Base-by-base conservation (phyloP, 1,284 basidiomycete genomes). In the Ustilago hordei region DNA sequence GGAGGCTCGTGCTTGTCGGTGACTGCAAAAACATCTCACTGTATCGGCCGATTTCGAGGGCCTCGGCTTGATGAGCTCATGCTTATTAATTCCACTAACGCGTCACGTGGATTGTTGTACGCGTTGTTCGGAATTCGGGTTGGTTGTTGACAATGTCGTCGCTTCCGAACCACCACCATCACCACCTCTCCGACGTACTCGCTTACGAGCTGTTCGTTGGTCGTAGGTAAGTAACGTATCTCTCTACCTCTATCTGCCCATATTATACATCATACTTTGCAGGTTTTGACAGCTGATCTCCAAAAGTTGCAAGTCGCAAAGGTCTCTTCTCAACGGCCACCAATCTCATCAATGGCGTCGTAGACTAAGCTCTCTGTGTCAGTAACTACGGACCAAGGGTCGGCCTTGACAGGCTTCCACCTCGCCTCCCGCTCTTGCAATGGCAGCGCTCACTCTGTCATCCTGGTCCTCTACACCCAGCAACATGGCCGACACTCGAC, bases 401-500 rank as follows among this genome's bases (percentile, higher is more conserved):
- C 17, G 43, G 43, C n/a, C 7, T 12, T 23, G 28, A 32, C 48
- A 12, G 31, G 5, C 28, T 13, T 45, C 28, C 15, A 19, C 23
- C 38, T 47, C 32, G 36, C 23, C 19, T 15, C 15, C 47, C 39
- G 38, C 28, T 28, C 35, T 38, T 50, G 43, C 23, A 23, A 63
- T 69, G 60, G 23, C 31, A 15, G 41, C 55, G 31, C 41, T 36
- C 11, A 34, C 39, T 1, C 31, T 13, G 4, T n/a, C 15, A 8
- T 15, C 41, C 15, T 57, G 39, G 55, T 9, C 45, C 17, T 57
- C 55, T 8, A 32, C 50, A 19, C 32, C 43, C 12, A 50, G 8
- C 45, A 19, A 35, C 32, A 28, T 55, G 41, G 66, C 55, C 23
- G 66, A 69, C 19, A 39, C 43, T 43, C 50, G 55, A 17, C 52